Evolutionary conservation across 2,329 filamentous ascomycete species (phyloP), one percentile per base, ranked within the genome.

Genomic region (Cercospora sp.): DNA sequence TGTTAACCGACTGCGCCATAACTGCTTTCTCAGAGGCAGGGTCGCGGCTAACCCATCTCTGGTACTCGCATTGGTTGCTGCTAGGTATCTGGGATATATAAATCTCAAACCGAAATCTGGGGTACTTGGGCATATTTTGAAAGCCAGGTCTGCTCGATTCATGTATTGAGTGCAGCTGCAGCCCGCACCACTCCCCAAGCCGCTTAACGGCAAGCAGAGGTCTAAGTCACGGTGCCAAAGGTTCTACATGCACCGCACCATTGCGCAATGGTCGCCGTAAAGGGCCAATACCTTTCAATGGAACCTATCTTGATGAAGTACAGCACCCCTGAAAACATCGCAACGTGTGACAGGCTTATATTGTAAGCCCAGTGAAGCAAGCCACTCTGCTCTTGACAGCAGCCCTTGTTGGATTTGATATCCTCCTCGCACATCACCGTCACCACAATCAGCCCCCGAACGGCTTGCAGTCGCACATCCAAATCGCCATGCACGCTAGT

Each of bases 11-110:
- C 55, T 33, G 16, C n/a, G 7, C 55, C 18, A 59, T 0, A 8
- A 20, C 55, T 59, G 55, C 55, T 59, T 59, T 59, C 55, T 23
- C 30, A 7, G 13, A 20, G 55, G 55, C 55, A 59, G 55, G 31
- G 20, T 20, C 26, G 55, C 55, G 55, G 55, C 30, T 20, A 8
- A 30, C 13, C 31, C 55, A 59, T 59, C 55, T 20, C 12, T 7
- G 30, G 55, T 59, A 59, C 6, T 59, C 28, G 55, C 55, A 59
- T 59, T 59, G 55, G 18, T 59, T 36, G 30, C 28, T 33, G 30
- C 26, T 20, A 36, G 8, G 16, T 20, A 59, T 26, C 28, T 59
- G 55, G 30, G 28, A 59, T 59, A 59, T 59, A 59, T 36, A 36
- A 59, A 59, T 30, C 26, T 59, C 55, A 59, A 26, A 30, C 6